Evolutionary conservation across 2,329 filamentous ascomycete genomes (phyloP).

Genomic region (Drechslerella dactyloides): DNA sequence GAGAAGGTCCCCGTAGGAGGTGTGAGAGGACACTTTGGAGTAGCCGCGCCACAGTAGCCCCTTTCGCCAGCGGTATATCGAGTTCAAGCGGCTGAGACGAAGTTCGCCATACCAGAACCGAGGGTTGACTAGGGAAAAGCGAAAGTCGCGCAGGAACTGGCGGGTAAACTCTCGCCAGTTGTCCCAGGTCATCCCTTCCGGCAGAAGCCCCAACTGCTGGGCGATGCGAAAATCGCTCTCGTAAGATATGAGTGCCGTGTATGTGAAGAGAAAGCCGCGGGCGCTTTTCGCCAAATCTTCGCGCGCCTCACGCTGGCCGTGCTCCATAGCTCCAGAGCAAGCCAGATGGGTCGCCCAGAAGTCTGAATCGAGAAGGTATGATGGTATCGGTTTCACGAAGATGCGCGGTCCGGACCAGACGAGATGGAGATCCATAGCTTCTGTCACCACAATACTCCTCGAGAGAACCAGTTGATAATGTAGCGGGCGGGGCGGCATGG

Average conservation of each 20-base stretch:
- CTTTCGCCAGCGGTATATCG: slow-evolving; percentile 57
- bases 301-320: slow-evolving; percentile 11
- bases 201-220: slow-evolving; percentile 55
- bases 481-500: slow-evolving; percentile 49
- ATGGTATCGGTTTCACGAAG: slow-evolving; percentile 57
- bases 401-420: slow-evolving; percentile 55
- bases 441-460: slow-evolving; percentile 55
- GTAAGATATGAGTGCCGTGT: slow-evolving; percentile 59
- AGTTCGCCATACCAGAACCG: slow-evolving; percentile 61
- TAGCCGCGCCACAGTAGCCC: slow-evolving; percentile 54
- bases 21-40: slow-evolving; percentile 52
- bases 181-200: slow-evolving; percentile 57
- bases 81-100: slow-evolving; percentile 60
- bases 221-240: slow-evolving; percentile 59
- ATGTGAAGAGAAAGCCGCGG: slow-evolving; percentile 59
- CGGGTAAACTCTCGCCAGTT: slow-evolving; percentile 57
- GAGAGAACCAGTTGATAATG: slow-evolving; percentile 52
- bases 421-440: slow-evolving; percentile 55
- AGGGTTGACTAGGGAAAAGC: slow-evolving; percentile 56
- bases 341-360: slow-evolving; percentile 56
- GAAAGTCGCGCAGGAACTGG: slow-evolving; percentile 57
- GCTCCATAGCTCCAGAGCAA: slow-evolving; percentile 15
- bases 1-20: slow-evolving; percentile 59
- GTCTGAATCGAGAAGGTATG: slow-evolving; percentile 58
- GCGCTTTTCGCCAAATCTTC: slow-evolving; percentile 53